phyloP scores from a whole-genome alignment of 306 rosid species.

The Lathyrus tuberosus region DNA sequence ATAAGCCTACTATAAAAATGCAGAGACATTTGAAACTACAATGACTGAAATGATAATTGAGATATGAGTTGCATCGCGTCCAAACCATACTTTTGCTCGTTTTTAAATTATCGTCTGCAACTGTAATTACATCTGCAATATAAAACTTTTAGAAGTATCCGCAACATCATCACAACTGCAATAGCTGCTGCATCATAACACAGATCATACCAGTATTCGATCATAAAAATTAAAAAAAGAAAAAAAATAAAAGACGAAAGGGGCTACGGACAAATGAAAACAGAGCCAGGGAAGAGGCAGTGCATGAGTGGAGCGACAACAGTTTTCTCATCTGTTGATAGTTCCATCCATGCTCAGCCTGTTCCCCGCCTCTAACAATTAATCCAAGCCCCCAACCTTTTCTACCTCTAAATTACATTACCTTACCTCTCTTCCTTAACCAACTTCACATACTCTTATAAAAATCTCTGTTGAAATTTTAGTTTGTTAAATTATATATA shows the following conservation, averaged over 20 bases:
- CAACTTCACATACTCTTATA: conserved; percentile 7
- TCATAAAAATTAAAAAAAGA: too few relatives aligned
- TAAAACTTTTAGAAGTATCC: not conserved
- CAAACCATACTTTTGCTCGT: too few relatives aligned
- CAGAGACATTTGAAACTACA: conserved; percentile 2
- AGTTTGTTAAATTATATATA: not conserved
- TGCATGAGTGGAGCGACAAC: conserved; percentile 84
- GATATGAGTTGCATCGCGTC: too few relatives aligned
- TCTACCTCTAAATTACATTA: conserved; percentile 8
- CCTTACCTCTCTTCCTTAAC: conserved; percentile 18
- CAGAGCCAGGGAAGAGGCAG: conserved; percentile 99
- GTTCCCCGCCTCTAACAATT: conserved; percentile 55
- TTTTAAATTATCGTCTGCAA: not conserved
- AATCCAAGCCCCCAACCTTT: conserved; percentile 21
- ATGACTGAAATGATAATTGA: not conserved
- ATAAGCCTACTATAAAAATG: conserved; percentile 3
- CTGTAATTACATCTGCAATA: not conserved
- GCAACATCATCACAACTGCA: not conserved
- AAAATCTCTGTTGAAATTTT: not conserved
- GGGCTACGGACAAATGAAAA: conserved; percentile 20
- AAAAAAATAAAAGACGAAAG: not conserved
- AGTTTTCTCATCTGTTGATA: conserved; percentile 46
- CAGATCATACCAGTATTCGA: not conserved
- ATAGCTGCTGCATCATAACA: not conserved
- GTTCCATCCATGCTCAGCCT: conserved; percentile 87